These are phyloP conservation scores for Psilocybe cyanescens DNA, from an alignment of 768 basidiomycete genomes.

Conservation along the genomic window DNA sequence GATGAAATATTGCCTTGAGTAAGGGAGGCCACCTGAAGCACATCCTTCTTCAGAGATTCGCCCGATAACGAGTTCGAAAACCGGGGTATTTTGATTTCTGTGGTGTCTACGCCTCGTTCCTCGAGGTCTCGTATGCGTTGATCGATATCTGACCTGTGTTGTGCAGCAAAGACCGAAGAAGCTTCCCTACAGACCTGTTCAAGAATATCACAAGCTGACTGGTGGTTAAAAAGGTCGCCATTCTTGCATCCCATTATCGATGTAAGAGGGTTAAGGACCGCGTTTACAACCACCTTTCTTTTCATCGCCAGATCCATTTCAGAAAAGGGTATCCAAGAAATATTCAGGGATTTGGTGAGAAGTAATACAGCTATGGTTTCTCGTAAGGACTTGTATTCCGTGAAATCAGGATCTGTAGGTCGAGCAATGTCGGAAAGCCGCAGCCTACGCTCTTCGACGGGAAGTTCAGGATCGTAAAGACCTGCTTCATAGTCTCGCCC, in stretches of 20 bases:
- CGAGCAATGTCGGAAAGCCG: slow-evolving; percentile 56
- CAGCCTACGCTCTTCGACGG: slow-evolving; percentile 41
- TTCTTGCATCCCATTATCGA: slow-evolving; percentile 82
- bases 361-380: slow-evolving; percentile 70
- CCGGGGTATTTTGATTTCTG: slow-evolving; percentile 33
- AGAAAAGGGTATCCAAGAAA: slow-evolving; percentile 67
- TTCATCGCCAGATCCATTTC: slow-evolving; percentile 72
- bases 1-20: slow-evolving; percentile 78
- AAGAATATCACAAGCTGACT: slow-evolving; percentile 48
- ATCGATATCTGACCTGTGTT: slow-evolving; percentile 47
- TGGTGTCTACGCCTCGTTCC: slow-evolving; percentile 28
- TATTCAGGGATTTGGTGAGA: slow-evolving; percentile 56
- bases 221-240: slow-evolving; percentile 64
- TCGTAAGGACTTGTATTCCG: slow-evolving; percentile 63
- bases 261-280: slow-evolving; percentile 85
- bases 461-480: slow-evolving; percentile 36
- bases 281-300: slow-evolving; percentile 81
- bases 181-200: slow-evolving; percentile 73
- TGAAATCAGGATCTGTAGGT: slow-evolving; percentile 38
- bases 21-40: slow-evolving; percentile 54
- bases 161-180: slow-evolving; percentile 56
- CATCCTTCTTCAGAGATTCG: slow-evolving; percentile 55
- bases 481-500: slow-evolving; percentile 69
- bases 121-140: slow-evolving; percentile 34
- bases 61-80: slow-evolving; percentile 51